Base-by-base conservation (phyloP, 345 rosid species). In the Acer saccharum region DNA sequence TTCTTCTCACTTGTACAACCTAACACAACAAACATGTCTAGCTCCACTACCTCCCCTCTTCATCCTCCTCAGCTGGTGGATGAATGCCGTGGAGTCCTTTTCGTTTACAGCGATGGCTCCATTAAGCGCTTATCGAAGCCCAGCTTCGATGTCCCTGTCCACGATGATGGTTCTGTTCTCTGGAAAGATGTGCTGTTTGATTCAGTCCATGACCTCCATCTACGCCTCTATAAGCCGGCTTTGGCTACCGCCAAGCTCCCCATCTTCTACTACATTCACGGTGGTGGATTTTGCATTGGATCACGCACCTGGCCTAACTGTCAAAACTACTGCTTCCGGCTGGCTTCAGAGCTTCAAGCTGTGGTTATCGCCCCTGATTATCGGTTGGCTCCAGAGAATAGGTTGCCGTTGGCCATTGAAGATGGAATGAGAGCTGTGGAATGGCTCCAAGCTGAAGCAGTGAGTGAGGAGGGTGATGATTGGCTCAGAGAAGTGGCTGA, bases 281-380 rank as follows among this genome's bases (percentile, higher is more conserved):
- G 94, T 0, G 90, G 92, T 7, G 94, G 92, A 1, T 90, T 90
- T 68, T 89, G 92, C 78, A 89, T 89, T 27, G 90, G 91, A 0
- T 89, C 94, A 4, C 86, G 90, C 20, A 61, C 89, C 4, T 90
- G 90, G 90, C 91, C 92, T 0, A 84, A 83, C 76, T 87, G 81
- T 70, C 94, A 87, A 60, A 87, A 89, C 83, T 89, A 83, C 74
- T 89, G 91, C 75, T 81, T 83, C 70, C 69, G 82, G 75, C 87
- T 90, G 14, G 80, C 86, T 27, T 69, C 39, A 6, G 85, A 86
- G 29, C 89, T 88, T 72, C 79, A 84, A 62, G 92, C 85, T 3
- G 87, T 87, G 23, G 71, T 90, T 16, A 57, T 89, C 21, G 69
- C 91, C 0, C 90, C 88, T 0, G 88, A 90, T 75, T 90, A 90